Base-by-base conservation (phyloP, 2,329 filamentous ascomycete species). In the Cladosporium colombiae region DNA sequence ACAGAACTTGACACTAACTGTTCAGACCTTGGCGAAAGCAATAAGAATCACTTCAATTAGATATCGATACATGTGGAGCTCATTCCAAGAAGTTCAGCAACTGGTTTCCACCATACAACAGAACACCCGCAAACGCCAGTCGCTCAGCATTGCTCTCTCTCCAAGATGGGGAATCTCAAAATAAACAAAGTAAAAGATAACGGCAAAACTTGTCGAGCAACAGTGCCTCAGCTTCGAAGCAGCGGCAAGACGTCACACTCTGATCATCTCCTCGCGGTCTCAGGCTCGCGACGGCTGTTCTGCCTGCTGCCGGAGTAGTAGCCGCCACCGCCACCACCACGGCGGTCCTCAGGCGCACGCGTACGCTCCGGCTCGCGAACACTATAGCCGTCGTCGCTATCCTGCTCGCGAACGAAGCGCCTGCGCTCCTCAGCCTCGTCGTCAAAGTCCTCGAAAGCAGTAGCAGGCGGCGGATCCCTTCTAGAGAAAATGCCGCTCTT, bases 381-480 rank as follows among this genome's bases (percentile, higher is more conserved):
- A 40, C 21, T 25, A 11, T 21, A 33, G 5, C 14, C 44, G 16
- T 52, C 29, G 3, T 62, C 59, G 35, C 37, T 52, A 5, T 52
- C 44, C 21, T 58, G 53, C 62, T 62, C 59, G 14, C 49, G 60
- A n/a, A 68, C 52, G 27, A 70, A 59, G 3, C 65, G 59, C 44
- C 65, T 67, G 21, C 70, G 68, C 10, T 72, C 70, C 23, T 74
- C 70, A 37, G 76, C 74, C 23, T 79, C 75, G 40, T 79, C 78
- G 40, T 79, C 77, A 50, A 80, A 78, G 53, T 82, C 81, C 66
- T 83, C 78, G 53, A 80, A 81, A 2, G 79, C 80, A 5, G 81
- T 82, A 2, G 81, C 81, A 31, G 81, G 81, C 35, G 76, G 78
- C 18, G 78, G 73, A 71, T 76, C 72, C 10, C 76, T 73, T 6